Evolutionary conservation across 1,284 basidiomycete species (phyloP).

Genomic region (Leccinum laetum): DNA sequence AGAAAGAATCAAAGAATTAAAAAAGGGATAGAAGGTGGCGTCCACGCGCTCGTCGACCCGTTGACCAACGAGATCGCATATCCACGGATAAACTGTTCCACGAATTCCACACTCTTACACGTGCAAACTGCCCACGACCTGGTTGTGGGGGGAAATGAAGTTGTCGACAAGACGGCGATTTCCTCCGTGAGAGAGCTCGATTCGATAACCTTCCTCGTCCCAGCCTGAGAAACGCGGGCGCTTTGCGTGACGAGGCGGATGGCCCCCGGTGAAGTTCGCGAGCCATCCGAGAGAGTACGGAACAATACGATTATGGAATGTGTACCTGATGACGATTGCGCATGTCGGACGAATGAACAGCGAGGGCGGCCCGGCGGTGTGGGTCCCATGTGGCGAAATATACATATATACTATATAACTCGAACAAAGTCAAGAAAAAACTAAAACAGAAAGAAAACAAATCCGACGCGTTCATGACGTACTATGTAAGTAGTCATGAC

Average conservation of each 20-base stretch:
- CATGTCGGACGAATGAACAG: neutral
- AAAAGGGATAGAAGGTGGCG: neutral
- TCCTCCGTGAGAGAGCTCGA: neutral
- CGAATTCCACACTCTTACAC: neutral
- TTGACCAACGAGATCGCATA: neutral
- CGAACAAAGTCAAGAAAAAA: neutral
- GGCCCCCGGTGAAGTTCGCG: neutral
- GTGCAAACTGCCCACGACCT: neutral
- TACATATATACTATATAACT: neutral
- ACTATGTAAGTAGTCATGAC: neutral
- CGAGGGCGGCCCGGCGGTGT: neutral
- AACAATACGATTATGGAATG: slow-evolving; percentile 6
- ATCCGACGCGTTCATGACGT: slow-evolving; percentile 6
- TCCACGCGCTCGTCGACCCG: neutral
- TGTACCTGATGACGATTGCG: slow-evolving; percentile 5
- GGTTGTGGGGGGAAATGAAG: neutral
- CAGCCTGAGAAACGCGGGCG: slow-evolving; percentile 2
- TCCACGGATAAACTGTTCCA: slow-evolving; percentile 5
- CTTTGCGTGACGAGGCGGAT: neutral
- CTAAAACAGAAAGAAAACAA: neutral
- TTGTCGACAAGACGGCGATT: neutral
- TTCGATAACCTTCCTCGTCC: neutral
- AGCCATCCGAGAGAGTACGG: slow-evolving; percentile 14
- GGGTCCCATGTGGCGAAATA: neutral
- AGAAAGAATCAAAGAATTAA: neutral